Evolutionary conservation across 257 asterid species (phyloP).

Genomic region (Osmanthus fragrans): DNA sequence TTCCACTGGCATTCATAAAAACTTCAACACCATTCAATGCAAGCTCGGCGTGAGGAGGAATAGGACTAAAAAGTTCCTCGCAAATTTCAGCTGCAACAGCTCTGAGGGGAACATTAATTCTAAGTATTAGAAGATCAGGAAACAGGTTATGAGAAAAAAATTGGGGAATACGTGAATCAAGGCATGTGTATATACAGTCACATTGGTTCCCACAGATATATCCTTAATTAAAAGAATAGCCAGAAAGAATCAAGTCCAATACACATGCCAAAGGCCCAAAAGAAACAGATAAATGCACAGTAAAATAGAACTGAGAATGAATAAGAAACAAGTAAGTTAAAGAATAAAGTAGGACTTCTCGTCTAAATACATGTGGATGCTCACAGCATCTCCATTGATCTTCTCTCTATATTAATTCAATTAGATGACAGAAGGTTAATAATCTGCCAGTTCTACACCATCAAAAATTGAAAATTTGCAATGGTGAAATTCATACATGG

Average conservation of each 20-base stretch:
- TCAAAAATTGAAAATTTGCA: neutral
- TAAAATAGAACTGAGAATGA: neutral
- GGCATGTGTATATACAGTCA: neutral
- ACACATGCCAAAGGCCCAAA: neutral
- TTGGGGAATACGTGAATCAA: neutral
- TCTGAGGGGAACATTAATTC: slow-evolving; percentile 41
- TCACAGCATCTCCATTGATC: neutral
- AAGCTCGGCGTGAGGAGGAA: slow-evolving; percentile 93
- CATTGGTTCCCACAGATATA: neutral
- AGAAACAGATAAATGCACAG: neutral
- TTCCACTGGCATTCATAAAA: slow-evolving; percentile 96
- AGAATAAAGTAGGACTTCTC: neutral
- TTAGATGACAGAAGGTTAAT: neutral
- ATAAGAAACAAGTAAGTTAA: neutral
- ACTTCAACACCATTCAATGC: slow-evolving; percentile 95
- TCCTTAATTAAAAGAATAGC: neutral
- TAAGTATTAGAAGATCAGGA: slow-evolving; percentile 21
- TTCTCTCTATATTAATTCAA: neutral
- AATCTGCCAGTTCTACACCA: neutral
- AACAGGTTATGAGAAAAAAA: neutral
- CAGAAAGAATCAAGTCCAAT: neutral
- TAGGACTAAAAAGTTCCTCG: slow-evolving; percentile 89
- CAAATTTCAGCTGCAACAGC: slow-evolving; percentile 99
- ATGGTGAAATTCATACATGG: neutral
- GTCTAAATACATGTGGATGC: neutral